These are phyloP conservation scores for Scenedesmus sp. DNA, from an alignment of 163 green algal species.

Conservation along the genomic window DNA sequence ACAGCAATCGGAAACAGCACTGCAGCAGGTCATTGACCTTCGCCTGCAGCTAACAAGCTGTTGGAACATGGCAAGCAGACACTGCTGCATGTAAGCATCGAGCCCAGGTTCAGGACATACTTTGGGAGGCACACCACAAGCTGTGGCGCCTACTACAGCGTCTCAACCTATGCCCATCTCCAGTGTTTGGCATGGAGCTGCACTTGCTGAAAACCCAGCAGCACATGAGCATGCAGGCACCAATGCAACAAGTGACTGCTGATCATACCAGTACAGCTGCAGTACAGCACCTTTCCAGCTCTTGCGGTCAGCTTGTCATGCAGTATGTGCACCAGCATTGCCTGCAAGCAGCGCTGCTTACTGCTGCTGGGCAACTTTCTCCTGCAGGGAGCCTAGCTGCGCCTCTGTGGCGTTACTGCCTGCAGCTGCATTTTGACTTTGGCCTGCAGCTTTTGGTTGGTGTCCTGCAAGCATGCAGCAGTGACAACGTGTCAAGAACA, in stretches of 20 bases:
- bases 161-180: too few relatives aligned
- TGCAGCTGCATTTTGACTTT: conserved; percentile 64
- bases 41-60: too few relatives aligned
- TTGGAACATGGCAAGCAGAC: too few relatives aligned
- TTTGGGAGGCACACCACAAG: too few relatives aligned
- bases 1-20: too few relatives aligned
- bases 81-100: too few relatives aligned
- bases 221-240: not conserved
- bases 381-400: conserved; percentile 31
- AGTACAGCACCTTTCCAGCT: not conserved
- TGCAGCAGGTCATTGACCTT: too few relatives aligned
- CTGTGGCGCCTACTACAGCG: too few relatives aligned
- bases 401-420: conserved; percentile 61
- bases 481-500: not conserved
- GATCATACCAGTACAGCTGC: not conserved
- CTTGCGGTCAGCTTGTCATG: not conserved
- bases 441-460: conserved; percentile 64
- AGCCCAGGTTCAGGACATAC: too few relatives aligned
- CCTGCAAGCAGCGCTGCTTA: not conserved
- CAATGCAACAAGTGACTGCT: not conserved
- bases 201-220: too few relatives aligned
- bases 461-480: conserved; percentile 59
- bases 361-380: conserved; percentile 35
- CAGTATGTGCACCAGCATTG: not conserved
- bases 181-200: not conserved